Conservation (phyloP, 805 yeast species). For the Lachancea kluyveri region DNA sequence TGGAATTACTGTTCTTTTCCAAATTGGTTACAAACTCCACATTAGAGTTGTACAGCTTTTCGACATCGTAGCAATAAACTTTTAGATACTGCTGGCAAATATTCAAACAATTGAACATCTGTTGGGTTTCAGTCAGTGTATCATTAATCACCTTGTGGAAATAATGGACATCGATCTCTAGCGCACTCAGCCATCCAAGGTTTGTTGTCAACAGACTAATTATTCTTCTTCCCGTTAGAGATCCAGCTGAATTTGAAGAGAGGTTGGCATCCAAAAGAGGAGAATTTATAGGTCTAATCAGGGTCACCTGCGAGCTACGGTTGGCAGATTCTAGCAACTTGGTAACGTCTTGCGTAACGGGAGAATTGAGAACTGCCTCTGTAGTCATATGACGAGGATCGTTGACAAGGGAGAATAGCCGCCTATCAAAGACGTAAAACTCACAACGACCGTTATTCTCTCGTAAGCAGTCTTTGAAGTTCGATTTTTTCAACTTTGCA, state of each 20-base stretch:
- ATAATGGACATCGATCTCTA: slow-evolving; percentile 36
- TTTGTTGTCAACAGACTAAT: slow-evolving; percentile 37
- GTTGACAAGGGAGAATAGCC: slow-evolving; percentile 39
- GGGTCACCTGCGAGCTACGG: slow-evolving; percentile 9
- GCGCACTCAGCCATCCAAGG: slow-evolving; percentile 46
- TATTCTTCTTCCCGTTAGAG: slow-evolving; percentile 18
- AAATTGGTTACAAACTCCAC: slow-evolving; percentile 35
- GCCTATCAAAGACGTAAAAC: slow-evolving; percentile 58
- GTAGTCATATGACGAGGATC: slow-evolving; percentile 13
- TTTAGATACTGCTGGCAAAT: slow-evolving; percentile 45
- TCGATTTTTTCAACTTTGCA: slow-evolving; percentile 40
- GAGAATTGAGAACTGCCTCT: slow-evolving; percentile 5
- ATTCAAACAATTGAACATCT: slow-evolving; percentile 40
- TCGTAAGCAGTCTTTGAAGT: slow-evolving; percentile 31
- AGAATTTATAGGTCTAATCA: slow-evolving; percentile 32
- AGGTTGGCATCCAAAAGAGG: slow-evolving; percentile 28
- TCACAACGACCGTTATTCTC: slow-evolving; percentile 35
- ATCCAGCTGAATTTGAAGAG: slow-evolving; percentile 1
- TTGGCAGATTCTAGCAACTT: slow-evolving; percentile 1
- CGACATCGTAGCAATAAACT: slow-evolving; percentile 43
- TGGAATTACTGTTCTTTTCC: slow-evolving; percentile 36
- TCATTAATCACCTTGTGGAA: slow-evolving; percentile 27
- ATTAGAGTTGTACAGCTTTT: slow-evolving; percentile 37
- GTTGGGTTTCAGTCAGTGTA: slow-evolving; percentile 32
- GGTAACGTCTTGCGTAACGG: slow-evolving; percentile 8